Conservation (phyloP, 1,284 basidiomycete genomes). For the Cronartium quercuum region DNA sequence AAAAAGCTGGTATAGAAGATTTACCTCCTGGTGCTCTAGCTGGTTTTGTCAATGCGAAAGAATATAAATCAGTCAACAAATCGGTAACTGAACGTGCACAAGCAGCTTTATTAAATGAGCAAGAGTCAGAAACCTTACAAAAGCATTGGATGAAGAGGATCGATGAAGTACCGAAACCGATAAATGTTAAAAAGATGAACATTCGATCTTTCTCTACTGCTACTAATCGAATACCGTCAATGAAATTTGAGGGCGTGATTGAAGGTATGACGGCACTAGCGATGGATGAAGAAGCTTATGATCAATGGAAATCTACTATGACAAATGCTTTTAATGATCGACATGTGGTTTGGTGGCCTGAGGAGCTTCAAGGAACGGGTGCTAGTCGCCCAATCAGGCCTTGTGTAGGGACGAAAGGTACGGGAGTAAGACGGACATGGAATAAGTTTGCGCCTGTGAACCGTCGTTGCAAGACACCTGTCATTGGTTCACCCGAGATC, state of each 20-base stretch:
- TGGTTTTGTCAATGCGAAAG: conserved; percentile 33
- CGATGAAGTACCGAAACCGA: not conserved
- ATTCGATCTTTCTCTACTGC: conserved; percentile 6
- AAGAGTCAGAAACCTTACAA: not conserved
- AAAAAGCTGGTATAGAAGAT: conserved; percentile 41
- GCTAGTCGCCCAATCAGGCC: conserved; percentile 7
- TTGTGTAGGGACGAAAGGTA: conserved; percentile 1
- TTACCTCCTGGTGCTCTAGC: conserved; percentile 42
- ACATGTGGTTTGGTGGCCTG: conserved; percentile 16
- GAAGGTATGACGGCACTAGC: not conserved
- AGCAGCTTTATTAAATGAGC: conserved; percentile 12
- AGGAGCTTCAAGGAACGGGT: conserved; percentile 1
- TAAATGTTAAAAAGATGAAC: not conserved
- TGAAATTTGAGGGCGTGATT: not conserved
- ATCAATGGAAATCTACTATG: not conserved
- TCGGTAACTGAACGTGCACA: conserved; percentile 6
- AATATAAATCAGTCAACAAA: conserved; percentile 9
- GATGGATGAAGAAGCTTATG: conserved; percentile 6
- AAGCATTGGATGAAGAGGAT: conserved; percentile 4
- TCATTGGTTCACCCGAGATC: too few relatives aligned
- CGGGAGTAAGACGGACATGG: not conserved
- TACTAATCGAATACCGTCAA: not conserved
- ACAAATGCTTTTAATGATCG: not conserved
- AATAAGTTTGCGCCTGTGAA: not conserved
- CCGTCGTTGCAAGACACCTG: too few relatives aligned